These are phyloP conservation scores for Whalleya microplaca DNA, from an alignment of 2,329 filamentous ascomycete species.

Conservation along the genomic window DNA sequence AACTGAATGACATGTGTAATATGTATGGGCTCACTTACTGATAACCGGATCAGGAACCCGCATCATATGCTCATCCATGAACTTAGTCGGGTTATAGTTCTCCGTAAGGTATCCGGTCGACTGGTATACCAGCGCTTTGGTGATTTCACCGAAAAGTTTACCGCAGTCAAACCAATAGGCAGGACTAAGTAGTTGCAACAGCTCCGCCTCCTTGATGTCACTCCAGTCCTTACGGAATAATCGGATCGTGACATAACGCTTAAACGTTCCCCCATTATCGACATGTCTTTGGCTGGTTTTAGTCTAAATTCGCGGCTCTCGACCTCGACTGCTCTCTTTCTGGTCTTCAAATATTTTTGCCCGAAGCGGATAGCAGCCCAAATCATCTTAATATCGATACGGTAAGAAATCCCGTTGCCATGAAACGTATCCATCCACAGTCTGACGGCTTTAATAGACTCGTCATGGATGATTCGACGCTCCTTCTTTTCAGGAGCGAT, in stretches of 20 bases:
- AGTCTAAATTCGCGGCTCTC: not conserved
- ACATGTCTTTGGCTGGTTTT: conserved; percentile 3
- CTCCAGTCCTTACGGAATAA: too few relatives aligned
- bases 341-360: conserved; percentile 1
- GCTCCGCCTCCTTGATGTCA: not conserved
- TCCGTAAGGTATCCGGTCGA: not conserved
- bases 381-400: not conserved
- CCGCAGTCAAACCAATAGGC: conserved; percentile 9
- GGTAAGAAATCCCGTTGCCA: not conserved
- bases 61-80: not conserved
- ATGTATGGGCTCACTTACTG: not conserved
- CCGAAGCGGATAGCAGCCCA: conserved; percentile 4
- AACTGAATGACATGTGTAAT: too few relatives aligned
- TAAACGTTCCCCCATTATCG: not conserved
- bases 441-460: not conserved
- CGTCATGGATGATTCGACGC: not conserved
- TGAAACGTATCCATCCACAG: conserved; percentile 2
- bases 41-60: conserved; percentile 1
- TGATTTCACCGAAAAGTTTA: not conserved
- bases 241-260: too few relatives aligned
- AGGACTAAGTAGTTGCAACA: not conserved
- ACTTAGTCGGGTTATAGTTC: not conserved
- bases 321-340: conserved; percentile 4
- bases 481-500: not conserved
- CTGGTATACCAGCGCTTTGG: not conserved